Evolutionary conservation across 371 early-diverging fungal genomes (phyloP).

Genomic region (Syncephalastrum monosporum): DNA sequence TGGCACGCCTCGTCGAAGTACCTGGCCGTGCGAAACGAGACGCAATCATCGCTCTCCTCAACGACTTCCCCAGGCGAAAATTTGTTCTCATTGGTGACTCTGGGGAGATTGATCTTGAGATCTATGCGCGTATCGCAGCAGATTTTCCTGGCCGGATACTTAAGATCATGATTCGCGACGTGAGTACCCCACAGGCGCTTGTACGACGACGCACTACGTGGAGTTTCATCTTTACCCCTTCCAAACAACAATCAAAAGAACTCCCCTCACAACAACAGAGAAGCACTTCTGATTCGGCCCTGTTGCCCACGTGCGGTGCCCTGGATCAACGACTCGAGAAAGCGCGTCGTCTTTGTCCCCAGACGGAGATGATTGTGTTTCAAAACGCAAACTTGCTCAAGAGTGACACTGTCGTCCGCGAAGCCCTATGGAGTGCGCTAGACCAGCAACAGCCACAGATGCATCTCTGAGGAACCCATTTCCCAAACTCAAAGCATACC

Average conservation of each 20-base stretch:
- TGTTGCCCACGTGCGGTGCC: slow-evolving; percentile 5
- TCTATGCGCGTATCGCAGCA: slow-evolving; percentile 64
- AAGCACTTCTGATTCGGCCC: slow-evolving; percentile 2
- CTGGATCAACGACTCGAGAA: slow-evolving; percentile 27
- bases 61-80: slow-evolving; percentile 79
- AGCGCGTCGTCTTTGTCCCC: slow-evolving; percentile 20
- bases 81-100: slow-evolving; percentile 91
- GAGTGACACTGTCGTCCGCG: slow-evolving; percentile 24
- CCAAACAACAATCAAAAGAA: slow-evolving; percentile 2
- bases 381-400: slow-evolving; percentile 24
- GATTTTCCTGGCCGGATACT: slow-evolving; percentile 66
- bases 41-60: slow-evolving; percentile 52
- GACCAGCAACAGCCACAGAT: slow-evolving; percentile 17
- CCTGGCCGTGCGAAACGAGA: slow-evolving; percentile 59
- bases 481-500: too few species aligned
- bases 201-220: slow-evolving; percentile 8
- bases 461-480: too few species aligned
- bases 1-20: slow-evolving; percentile 33
- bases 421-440: slow-evolving; percentile 35
- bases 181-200: slow-evolving; percentile 38
- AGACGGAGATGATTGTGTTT: slow-evolving; percentile 34
- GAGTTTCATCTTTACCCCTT: slow-evolving; percentile 8
- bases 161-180: slow-evolving; percentile 86
- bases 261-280: neutral
- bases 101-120: slow-evolving; percentile 88